These are phyloP conservation scores for Fusarium vanettenii DNA, from an alignment of 2,329 filamentous ascomycete genomes.

Conservation along the genomic window DNA sequence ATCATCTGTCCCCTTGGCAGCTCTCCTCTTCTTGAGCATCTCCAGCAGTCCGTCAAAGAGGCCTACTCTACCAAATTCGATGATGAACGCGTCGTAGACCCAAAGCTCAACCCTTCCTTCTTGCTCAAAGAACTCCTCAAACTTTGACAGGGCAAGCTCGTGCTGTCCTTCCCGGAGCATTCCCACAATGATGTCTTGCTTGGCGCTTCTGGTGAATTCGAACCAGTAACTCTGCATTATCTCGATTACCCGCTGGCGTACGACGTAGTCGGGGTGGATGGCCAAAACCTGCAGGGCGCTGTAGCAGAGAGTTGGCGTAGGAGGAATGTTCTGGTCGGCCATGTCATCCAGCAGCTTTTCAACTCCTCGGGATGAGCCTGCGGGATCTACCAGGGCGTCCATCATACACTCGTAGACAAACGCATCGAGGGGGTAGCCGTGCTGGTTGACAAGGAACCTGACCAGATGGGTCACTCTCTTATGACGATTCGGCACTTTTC, in stretches of 20 bases:
- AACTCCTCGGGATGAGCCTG: conserved; percentile 76
- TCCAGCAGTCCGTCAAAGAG: conserved; percentile 83
- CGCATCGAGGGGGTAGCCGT: conserved; percentile 65
- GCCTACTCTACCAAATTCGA: conserved; percentile 75
- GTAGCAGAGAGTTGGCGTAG: conserved; percentile 77
- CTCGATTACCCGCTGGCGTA: conserved; percentile 76
- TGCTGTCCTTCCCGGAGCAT: conserved; percentile 84
- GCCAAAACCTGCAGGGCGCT: conserved; percentile 78
- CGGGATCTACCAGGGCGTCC: conserved; percentile 73
- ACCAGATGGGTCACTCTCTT: conserved; percentile 58
- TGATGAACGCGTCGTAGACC: conserved; percentile 83
- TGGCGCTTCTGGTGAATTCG: conserved; percentile 63
- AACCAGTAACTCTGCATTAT: conserved; percentile 80
- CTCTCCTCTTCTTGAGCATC: conserved; percentile 69
- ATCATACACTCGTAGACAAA: conserved; percentile 81
- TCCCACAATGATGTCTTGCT: conserved; percentile 76
- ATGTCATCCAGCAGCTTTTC: conserved; percentile 78
- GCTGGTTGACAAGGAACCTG: conserved; percentile 67
- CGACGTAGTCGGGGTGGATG: conserved; percentile 86
- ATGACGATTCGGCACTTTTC: conserved; percentile 40
- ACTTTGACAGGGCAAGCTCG: conserved; percentile 79
- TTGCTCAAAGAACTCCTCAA: conserved; percentile 74
- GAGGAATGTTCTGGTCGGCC: conserved; percentile 67
- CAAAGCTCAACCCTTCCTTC: conserved; percentile 71
- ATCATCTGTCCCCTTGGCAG: conserved; percentile 49